Percentiles rank a stretch among this genome's conserved stretches.
Evolutionary conservation across 305 asterid species (phyloP).

Genomic region (Fraxinus sp.): DNA sequence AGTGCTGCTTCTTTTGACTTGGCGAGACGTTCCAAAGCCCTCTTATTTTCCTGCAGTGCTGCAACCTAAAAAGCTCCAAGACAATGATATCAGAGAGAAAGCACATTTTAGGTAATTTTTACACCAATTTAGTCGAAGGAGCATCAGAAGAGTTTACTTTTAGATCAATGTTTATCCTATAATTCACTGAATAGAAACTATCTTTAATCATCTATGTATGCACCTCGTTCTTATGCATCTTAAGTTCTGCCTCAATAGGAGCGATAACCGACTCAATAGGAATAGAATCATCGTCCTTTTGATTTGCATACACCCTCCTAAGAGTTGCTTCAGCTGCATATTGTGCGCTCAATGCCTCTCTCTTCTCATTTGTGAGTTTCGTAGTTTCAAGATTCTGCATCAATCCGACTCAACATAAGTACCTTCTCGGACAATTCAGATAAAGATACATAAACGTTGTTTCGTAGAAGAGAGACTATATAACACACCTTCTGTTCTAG

Average conservation of each 20-base stretch:
- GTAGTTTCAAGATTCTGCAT: conserved; percentile 77
- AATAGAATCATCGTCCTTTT: conserved; percentile 65
- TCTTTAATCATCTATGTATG: conserved; percentile 17
- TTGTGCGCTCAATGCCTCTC: conserved; percentile 77
- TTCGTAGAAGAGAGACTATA: not conserved
- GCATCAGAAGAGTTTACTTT: not conserved
- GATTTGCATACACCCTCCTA: conserved; percentile 73
- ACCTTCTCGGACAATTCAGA: not conserved
- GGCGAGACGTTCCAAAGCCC: conserved; percentile 69
- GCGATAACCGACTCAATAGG: conserved; percentile 75
- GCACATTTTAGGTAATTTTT: not conserved
- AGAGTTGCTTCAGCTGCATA: conserved; percentile 93
- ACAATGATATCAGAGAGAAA: not conserved
- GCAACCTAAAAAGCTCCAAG: conserved; percentile 51
- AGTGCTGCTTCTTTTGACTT: conserved; percentile 85
- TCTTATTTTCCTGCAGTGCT: conserved; percentile 68
- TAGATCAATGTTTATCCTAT: not conserved
- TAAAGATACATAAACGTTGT: not conserved
- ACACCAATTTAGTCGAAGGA: not conserved
- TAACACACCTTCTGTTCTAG: conserved; percentile 65
- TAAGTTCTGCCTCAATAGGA: conserved; percentile 89
- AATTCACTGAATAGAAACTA: not conserved
- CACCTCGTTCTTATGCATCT: conserved; percentile 76
- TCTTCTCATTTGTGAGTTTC: conserved; percentile 62
- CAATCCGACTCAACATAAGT: conserved; percentile 11